Evolutionary conservation across 2,329 filamentous ascomycete genomes (phyloP).

Genomic region (Dactylella cylindrospora): DNA sequence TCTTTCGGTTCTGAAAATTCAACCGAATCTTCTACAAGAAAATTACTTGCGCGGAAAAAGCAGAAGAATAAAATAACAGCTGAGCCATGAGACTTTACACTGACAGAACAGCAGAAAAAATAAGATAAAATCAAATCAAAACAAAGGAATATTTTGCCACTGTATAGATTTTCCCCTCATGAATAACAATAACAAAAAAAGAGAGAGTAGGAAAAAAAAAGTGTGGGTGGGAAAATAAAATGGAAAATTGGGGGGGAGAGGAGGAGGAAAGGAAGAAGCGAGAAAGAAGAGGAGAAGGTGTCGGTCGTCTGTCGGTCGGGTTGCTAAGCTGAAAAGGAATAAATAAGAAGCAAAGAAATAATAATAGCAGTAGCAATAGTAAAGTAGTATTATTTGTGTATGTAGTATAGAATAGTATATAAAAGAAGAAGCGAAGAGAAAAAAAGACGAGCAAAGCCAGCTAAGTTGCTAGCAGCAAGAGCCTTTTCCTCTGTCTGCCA

Average conservation of each 20-base stretch:
- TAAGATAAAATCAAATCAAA: neutral
- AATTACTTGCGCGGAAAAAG: too few relatives aligned
- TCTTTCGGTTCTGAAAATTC: too few relatives aligned
- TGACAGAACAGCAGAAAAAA: constrained; percentile 1
- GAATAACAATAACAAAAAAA: constrained; percentile 33
- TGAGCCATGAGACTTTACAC: neutral
- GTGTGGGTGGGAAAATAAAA: too few relatives aligned
- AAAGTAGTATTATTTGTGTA: too few relatives aligned
- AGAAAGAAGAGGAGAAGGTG: neutral
- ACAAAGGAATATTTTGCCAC: neutral
- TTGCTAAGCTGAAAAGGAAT: too few relatives aligned
- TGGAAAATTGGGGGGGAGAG: too few relatives aligned
- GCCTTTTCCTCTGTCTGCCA: constrained; percentile 4
- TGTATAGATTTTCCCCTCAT: too few relatives aligned
- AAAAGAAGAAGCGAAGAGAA: constrained; percentile 1
- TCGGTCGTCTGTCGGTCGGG: neutral
- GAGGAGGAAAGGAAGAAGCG: too few relatives aligned
- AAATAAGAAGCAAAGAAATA: neutral
- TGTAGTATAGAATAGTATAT: neutral
- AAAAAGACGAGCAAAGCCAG: neutral
- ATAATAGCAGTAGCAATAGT: constrained; percentile 17
- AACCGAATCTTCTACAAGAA: too few relatives aligned
- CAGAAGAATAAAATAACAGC: too few relatives aligned
- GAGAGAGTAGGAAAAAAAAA: too few relatives aligned
- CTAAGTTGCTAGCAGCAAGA: neutral